A percentile compares a stretch with the other conserved stretches of the same genome.
These are phyloP conservation scores for Yamadazyma atlantica DNA, from an alignment of 1,139 yeast genomes.

Conservation along the genomic window DNA sequence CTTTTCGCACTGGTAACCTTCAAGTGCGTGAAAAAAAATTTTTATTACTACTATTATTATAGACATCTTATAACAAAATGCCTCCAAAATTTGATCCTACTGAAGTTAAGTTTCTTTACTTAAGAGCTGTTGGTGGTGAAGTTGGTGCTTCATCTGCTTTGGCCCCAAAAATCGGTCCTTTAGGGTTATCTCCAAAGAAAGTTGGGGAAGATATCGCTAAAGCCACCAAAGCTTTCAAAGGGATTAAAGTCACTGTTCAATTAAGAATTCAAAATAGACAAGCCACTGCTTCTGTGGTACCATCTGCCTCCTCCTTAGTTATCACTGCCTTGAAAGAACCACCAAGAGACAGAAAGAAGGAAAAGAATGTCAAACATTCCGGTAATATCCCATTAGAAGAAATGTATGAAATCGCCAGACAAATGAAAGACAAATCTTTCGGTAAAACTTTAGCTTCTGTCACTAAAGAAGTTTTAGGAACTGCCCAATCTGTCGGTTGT, in stretches of 20 bases:
- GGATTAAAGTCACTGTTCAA: conserved; percentile 98
- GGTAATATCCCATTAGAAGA: conserved; percentile 98
- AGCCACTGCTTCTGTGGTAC: conserved; percentile 98
- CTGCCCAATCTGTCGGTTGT: conserved; percentile 99
- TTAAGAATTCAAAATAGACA: conserved; percentile 99
- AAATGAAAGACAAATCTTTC: conserved; percentile 95
- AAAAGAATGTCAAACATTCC: conserved; percentile 98
- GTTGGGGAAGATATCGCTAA: conserved; percentile 99
- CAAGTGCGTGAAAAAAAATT: conserved; percentile 13
- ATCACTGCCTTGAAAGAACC: conserved; percentile 99
- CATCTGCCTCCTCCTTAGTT: conserved; percentile 98
- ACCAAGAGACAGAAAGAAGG: conserved; percentile 99
- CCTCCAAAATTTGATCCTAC: conserved; percentile 98
- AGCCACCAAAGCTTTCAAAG: conserved; percentile 99
- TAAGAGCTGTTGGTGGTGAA: conserved; percentile 99
- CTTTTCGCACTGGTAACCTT: not conserved
- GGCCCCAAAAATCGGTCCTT: conserved; percentile 99
- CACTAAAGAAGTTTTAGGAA: conserved; percentile 98
- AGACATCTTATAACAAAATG: conserved; percentile 43
- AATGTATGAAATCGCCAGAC: conserved; percentile 96
- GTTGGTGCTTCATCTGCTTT: conserved; percentile 99
- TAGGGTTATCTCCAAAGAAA: conserved; percentile 99
- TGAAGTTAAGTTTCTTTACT: conserved; percentile 98
- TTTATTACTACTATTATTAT: conserved; percentile 11
- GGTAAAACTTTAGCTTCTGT: conserved; percentile 98